Evolutionary conservation across 2,329 filamentous ascomycete species (phyloP).

Genomic region (Aspergillus floridensis): DNA sequence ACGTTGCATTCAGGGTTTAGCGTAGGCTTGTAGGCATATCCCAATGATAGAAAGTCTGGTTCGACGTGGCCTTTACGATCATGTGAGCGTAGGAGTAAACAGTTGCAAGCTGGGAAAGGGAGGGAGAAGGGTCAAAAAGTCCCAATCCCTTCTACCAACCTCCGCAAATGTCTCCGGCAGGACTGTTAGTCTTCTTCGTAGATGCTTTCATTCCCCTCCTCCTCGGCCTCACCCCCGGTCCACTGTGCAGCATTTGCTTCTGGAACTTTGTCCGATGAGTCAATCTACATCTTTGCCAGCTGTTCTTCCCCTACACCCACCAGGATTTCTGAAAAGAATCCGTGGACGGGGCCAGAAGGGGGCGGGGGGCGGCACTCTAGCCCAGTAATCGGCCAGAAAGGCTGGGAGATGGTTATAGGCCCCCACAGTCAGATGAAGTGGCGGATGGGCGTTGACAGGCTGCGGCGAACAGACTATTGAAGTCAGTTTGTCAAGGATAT

Average conservation of each 20-base stretch:
- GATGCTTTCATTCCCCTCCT: neutral
- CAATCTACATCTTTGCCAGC: neutral
- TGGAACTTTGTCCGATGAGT: neutral
- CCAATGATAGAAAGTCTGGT: neutral
- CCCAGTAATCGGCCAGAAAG: neutral
- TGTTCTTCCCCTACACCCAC: neutral
- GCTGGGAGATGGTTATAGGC: neutral
- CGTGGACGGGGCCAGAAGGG: neutral
- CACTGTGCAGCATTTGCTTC: neutral
- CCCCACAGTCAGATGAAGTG: neutral
- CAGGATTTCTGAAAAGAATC: no score
- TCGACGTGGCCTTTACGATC: neutral
- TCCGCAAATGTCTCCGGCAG: neutral
- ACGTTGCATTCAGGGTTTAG: neutral
- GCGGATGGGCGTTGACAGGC: neutral
- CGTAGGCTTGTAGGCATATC: neutral
- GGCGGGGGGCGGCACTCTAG: neutral
- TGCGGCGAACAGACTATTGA: neutral
- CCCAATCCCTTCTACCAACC: neutral
- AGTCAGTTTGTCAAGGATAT: neutral
- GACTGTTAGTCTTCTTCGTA: neutral
- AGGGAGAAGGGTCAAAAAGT: no score
- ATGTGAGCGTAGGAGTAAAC: neutral
- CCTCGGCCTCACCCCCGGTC: neutral
- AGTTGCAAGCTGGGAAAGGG: neutral